Conservation (phyloP, 768 basidiomycete species). For the Hysterangium stoloniferum region DNA sequence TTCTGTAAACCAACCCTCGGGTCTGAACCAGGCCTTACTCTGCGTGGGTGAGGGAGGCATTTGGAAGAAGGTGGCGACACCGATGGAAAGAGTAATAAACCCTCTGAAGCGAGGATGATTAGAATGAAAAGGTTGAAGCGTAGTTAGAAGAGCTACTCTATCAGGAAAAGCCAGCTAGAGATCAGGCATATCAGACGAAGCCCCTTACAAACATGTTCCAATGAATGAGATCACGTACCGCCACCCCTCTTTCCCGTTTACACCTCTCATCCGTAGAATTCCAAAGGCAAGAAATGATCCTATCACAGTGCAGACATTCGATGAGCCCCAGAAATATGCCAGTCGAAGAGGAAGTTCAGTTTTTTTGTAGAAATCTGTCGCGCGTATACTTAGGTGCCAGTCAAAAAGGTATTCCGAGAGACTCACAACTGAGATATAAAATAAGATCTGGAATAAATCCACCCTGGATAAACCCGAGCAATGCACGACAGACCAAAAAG, state of each 20-base stretch:
- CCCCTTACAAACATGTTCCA: neutral
- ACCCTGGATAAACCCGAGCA: conserved; percentile 41
- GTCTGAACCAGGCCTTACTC: conserved; percentile 48
- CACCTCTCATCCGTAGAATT: conserved; percentile 51
- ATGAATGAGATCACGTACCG: conserved; percentile 23
- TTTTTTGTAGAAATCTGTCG: conserved; percentile 57
- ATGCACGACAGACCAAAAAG: conserved; percentile 41
- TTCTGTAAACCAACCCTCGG: conserved; percentile 57
- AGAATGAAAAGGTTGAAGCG: neutral
- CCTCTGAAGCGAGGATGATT: conserved; percentile 24
- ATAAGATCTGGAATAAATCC: conserved; percentile 54
- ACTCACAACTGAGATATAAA: conserved; percentile 52
- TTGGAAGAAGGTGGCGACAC: conserved; percentile 45
- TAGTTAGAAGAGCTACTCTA: conserved; percentile 31
- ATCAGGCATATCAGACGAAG: neutral
- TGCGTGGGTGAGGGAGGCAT: conserved; percentile 56
- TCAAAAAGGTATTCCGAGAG: neutral
- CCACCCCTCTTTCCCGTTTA: conserved; percentile 46
- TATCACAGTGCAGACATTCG: conserved; percentile 37
- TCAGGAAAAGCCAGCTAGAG: conserved; percentile 48
- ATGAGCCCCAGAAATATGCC: conserved; percentile 48
- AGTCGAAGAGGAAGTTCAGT: conserved; percentile 49
- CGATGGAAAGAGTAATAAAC: conserved; percentile 44
- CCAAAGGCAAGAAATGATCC: conserved; percentile 53
- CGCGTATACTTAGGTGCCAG: neutral